These are phyloP conservation scores for Alternaria viburni DNA, from an alignment of 2,329 filamentous ascomycete genomes.

Conservation along the genomic window DNA sequence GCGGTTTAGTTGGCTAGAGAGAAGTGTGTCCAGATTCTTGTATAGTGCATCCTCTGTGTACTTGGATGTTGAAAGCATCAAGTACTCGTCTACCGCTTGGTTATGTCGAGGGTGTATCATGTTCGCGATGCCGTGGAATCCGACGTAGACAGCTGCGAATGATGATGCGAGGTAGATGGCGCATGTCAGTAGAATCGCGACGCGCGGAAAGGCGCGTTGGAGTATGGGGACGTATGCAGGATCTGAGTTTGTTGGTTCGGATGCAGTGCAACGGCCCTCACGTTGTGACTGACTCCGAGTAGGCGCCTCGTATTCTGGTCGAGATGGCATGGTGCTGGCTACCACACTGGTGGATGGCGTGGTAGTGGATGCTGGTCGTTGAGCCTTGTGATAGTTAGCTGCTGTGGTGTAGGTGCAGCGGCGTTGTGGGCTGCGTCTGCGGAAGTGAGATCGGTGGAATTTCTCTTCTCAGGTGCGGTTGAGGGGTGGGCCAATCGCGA, in stretches of 20 bases:
- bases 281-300: neutral
- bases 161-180: slow-evolving; percentile 13
- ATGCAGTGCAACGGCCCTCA: neutral
- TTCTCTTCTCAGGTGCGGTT: neutral
- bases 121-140: slow-evolving; percentile 1
- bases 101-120: slow-evolving; percentile 7
- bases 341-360: neutral
- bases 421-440: neutral
- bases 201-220: slow-evolving; percentile 2
- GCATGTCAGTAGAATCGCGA: slow-evolving; percentile 10
- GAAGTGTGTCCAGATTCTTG: slow-evolving; percentile 11
- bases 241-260: neutral
- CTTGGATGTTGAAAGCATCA: neutral
- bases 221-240: neutral
- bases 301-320: neutral
- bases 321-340: neutral
- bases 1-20: slow-evolving; percentile 9
- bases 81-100: slow-evolving; percentile 4
- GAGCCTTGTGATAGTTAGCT: neutral
- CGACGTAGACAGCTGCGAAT: slow-evolving; percentile 10
- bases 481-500: neutral
- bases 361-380: neutral
- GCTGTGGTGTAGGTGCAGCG: neutral
- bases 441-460: neutral
- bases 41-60: slow-evolving; percentile 11